Evolutionary conservation across 768 basidiomycete genomes (phyloP).

Genomic region (Symmetrospora coprosmae): DNA sequence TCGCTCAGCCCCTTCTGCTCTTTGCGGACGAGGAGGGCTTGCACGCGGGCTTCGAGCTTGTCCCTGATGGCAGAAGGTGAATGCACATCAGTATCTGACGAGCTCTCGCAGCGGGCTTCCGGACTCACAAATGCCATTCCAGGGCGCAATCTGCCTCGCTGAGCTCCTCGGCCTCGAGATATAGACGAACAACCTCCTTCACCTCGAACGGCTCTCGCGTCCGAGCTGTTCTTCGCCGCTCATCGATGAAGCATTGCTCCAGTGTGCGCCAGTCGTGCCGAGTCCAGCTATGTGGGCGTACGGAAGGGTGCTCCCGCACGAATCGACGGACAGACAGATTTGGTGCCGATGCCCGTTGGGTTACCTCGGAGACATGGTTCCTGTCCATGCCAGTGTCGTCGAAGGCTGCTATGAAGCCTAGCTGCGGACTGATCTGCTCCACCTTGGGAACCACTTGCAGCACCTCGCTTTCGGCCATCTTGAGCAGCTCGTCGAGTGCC

Average conservation of each 20-base stretch:
- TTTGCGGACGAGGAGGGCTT: constrained; percentile 6
- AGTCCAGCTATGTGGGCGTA: no score
- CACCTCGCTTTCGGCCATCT: constrained; percentile 7
- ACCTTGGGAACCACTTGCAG: no score
- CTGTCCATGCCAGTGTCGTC: no score
- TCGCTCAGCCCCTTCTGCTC: neutral
- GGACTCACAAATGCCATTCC: constrained; percentile 6
- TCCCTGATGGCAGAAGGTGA: neutral
- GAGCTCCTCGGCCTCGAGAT: constrained; percentile 7
- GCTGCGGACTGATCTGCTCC: no score
- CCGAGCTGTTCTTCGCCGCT: neutral
- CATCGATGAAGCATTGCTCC: constrained; percentile 20
- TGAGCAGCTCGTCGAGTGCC: constrained; percentile 9
- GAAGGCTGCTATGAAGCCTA: no score
- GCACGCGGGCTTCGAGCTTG: neutral
- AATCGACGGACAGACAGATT: no score
- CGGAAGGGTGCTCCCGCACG: no score
- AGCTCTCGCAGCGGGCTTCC: neutral
- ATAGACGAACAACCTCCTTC: constrained; percentile 4
- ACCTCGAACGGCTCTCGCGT: neutral
- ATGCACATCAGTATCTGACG: neutral
- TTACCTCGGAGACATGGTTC: no score
- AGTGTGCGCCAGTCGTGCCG: constrained; percentile 12
- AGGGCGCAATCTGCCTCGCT: neutral
- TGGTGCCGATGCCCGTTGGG: no score